These are phyloP conservation scores for Globisporangium iwayamae DNA, from an alignment of 352 stramenopile genomes.

Conservation along the genomic window DNA sequence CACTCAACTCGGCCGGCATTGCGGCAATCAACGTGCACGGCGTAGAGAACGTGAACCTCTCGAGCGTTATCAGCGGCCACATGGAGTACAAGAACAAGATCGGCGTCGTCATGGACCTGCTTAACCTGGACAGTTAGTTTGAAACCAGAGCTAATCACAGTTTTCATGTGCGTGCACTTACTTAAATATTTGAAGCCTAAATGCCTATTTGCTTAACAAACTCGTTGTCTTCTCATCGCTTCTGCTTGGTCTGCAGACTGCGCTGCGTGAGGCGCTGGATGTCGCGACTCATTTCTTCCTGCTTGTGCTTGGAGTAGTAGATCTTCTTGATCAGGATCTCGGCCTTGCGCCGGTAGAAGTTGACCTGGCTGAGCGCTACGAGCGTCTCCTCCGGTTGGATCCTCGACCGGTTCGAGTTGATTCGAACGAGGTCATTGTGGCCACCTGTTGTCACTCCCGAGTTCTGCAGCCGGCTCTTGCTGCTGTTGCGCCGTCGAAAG, in stretches of 20 bases:
- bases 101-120: constrained; percentile 68
- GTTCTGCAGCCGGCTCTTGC: background rate
- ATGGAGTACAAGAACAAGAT: constrained; percentile 90
- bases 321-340: constrained; percentile 70
- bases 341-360: constrained; percentile 61
- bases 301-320: constrained; percentile 49
- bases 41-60: constrained; percentile 85
- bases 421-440: constrained; percentile 1
- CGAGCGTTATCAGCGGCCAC: constrained; percentile 72
- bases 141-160: background rate
- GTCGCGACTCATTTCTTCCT: constrained; percentile 62
- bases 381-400: constrained; percentile 58
- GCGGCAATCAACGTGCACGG: constrained; percentile 53
- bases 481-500: background rate
- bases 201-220: too few relatives aligned
- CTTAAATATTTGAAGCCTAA: background rate
- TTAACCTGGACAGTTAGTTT: constrained; percentile 56
- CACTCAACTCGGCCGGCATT: constrained; percentile 76
- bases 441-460: background rate
- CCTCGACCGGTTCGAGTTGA: constrained; percentile 16
- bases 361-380: constrained; percentile 46
- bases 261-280: constrained; percentile 60
- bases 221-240: constrained; percentile 8
- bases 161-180: background rate
- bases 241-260: constrained; percentile 37